phyloP scores from a whole-genome alignment of 164 flowering plant species.

The Warburgia ugandensis region DNA sequence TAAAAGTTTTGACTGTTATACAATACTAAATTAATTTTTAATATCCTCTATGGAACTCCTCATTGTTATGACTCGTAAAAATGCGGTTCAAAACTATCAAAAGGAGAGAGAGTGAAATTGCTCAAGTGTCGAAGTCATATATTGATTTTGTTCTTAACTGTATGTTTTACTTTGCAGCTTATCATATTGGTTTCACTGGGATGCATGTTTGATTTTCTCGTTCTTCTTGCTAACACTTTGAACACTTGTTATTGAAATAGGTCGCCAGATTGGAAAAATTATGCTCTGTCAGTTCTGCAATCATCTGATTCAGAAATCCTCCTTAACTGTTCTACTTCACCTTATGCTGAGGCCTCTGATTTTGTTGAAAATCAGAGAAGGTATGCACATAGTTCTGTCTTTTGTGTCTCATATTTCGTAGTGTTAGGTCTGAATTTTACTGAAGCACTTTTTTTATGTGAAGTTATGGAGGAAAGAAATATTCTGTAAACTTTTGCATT shows the following conservation, averaged over 20 bases:
- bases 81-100: too few species aligned
- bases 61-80: too few species aligned
- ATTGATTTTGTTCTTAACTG: too few species aligned
- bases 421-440: background rate
- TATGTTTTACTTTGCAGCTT: too few species aligned
- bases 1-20: background rate
- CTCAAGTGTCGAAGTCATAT: too few species aligned
- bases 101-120: background rate
- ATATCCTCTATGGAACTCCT: background rate
- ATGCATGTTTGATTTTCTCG: background rate
- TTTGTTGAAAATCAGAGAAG: conserved; percentile 66
- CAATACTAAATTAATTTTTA: background rate
- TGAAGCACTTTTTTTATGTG: too few species aligned
- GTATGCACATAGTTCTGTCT: conserved; percentile 20
- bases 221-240: too few species aligned
- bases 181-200: background rate
- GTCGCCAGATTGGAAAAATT: conserved; percentile 26
- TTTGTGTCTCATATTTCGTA: background rate
- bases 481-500: too few species aligned
- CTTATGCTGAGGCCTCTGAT: conserved; percentile 80
- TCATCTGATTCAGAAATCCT: conserved; percentile 68
- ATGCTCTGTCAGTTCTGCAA: conserved; percentile 28
- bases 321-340: conserved; percentile 67
- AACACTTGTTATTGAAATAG: conserved; percentile 21
- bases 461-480: too few species aligned